Evolutionary conservation across 169 alveolate genomes (phyloP).

Genomic region (Plasmodium gonderi): DNA sequence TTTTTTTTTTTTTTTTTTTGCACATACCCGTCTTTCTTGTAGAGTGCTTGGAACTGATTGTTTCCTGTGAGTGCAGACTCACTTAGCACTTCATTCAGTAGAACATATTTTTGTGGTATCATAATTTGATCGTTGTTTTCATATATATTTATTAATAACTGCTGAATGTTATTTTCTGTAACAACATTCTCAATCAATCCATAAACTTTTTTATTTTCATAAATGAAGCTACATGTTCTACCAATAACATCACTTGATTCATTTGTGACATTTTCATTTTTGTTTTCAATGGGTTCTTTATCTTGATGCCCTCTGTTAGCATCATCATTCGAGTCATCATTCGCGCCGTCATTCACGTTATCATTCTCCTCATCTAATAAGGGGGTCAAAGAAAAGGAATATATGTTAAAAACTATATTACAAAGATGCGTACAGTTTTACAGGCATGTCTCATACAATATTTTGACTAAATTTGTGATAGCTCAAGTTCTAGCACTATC

Average conservation of each 20-base stretch:
- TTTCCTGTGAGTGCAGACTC: conserved; percentile 24
- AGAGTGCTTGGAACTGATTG: conserved; percentile 55
- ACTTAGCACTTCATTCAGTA: conserved; percentile 21
- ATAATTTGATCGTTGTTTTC: conserved; percentile 31
- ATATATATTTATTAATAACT: conserved; percentile 21
- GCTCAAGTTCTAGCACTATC: too few relatives aligned
- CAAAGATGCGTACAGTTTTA: too few relatives aligned
- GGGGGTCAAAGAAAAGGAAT: background rate
- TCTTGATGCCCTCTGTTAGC: background rate
- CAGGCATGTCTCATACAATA: too few relatives aligned
- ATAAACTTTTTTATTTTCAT: conserved; percentile 44
- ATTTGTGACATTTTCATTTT: background rate
- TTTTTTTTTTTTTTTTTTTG: background rate
- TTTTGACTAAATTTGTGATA: too few relatives aligned
- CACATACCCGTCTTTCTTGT: conserved; percentile 62
- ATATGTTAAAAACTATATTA: too few relatives aligned
- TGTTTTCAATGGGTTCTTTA: background rate
- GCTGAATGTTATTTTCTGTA: conserved; percentile 21
- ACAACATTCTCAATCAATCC: conserved; percentile 45
- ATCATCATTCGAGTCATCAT: conserved; percentile 4
- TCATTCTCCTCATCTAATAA: background rate
- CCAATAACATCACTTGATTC: conserved; percentile 47
- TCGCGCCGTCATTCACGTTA: background rate
- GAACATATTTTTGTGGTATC: conserved; percentile 46
- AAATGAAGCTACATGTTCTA: conserved; percentile 55